Evolutionary conservation across 768 basidiomycete species (phyloP), one percentile per base, ranked within the genome.

Genomic region (Lentinula boryana): DNA sequence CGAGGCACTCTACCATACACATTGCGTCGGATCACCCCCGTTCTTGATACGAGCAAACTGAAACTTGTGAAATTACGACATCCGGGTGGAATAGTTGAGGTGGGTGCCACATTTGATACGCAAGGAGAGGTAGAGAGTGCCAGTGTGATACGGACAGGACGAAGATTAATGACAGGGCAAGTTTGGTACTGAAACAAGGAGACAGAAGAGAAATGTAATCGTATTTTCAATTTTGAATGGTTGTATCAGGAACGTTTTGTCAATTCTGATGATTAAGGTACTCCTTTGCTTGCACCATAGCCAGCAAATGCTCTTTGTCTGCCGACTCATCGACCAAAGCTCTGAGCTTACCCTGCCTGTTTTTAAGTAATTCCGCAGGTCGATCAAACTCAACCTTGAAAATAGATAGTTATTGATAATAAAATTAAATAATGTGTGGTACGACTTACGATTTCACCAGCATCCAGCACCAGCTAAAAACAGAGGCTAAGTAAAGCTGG

Each of bases 161-260:
- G 86, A 61, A 74, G 85, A 64, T 69, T 91, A 62, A 91, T 91
- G 88, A 81, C 79, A 62, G 89, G 89, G 0, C 74, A 70, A 0
- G 87, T 87, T 0, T 89, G 81, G 78, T 87, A 86, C 82, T 87
- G 75, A 74, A 5, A 18, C 5, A 8, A 13, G 10, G 36, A 38
- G 7, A 8, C 36, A 38, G 6, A 38, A 38, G 36, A 38, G 36
- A 13, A 13, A 13, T 38, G 36, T 38, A 38, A 38, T 13, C 9
- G 6, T 8, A 13, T 8, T 38, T 8, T 38, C 36, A 38, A 13
- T 38, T 15, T 43, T 18, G 41, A 6, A 43, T 10, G 3, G 21
- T 18, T 23, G 9, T 12, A 18, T 18, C 8, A 9, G n/a, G 21
- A 5, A 4, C 9, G 0, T 27, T 27, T 27, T 27, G 16, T 27